Conservation (phyloP, 768 basidiomycete genomes). For the Kwoniella mangroviensis region DNA sequence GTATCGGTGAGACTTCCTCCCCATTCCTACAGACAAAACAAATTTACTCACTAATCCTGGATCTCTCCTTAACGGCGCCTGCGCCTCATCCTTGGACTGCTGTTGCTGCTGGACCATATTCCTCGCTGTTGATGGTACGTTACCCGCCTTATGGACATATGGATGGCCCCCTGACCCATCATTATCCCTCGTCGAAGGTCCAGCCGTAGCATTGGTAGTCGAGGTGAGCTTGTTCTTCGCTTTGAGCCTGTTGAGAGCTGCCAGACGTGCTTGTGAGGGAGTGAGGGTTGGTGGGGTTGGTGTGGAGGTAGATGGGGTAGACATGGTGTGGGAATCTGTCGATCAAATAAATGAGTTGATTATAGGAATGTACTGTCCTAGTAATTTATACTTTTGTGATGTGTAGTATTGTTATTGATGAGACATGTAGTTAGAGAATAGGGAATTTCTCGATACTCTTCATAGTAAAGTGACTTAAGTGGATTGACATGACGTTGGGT, state of each 20-base stretch:
- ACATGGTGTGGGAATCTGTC: neutral
- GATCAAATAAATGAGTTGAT: neutral
- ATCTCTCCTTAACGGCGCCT: conserved; percentile 50
- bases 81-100: conserved; percentile 16
- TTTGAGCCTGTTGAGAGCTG: conserved; percentile 54
- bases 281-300: conserved; percentile 24
- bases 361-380: neutral
- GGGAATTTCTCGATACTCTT: neutral
- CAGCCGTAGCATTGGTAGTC: neutral
- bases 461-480: neutral
- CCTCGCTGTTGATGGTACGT: conserved; percentile 36
- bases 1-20: too few species aligned
- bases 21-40: neutral
- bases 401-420: too few species aligned
- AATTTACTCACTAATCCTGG: conserved; percentile 49
- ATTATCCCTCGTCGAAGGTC: neutral
- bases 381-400: neutral
- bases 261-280: conserved; percentile 45
- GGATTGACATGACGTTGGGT: conserved; percentile 8
- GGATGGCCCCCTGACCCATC: neutral
- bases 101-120: conserved; percentile 39
- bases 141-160: conserved; percentile 38
- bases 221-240: conserved; percentile 45
- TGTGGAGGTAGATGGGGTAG: conserved; percentile 6
- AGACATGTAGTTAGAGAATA: neutral